Evolutionary conservation across 192 early-diverging fungal genomes (phyloP).

Genomic region (Linnemannia zychae): DNA sequence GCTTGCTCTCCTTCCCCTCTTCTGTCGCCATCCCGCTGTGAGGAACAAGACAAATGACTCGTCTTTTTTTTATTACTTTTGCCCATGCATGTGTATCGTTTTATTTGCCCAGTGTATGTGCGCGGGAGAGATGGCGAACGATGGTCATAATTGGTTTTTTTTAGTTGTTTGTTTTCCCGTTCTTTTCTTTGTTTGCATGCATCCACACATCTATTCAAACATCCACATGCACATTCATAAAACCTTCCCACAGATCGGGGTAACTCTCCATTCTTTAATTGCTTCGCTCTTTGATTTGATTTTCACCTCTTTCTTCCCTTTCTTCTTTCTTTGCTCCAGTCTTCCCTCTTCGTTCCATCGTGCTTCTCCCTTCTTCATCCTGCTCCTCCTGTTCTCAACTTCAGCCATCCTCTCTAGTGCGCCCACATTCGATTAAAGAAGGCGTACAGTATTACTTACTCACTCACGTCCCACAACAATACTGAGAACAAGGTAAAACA

Average conservation of each 20-base stretch:
- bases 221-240: not conserved
- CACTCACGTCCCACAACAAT: not conserved
- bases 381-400: not conserved
- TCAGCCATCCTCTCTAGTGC: not conserved
- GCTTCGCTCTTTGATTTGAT: not conserved
- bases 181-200: no score
- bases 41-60: no score
- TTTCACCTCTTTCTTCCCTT: not conserved
- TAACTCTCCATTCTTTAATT: not conserved
- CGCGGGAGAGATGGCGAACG: no score
- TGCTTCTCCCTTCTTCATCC: not conserved
- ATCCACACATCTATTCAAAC: not conserved
- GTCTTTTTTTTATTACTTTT: no score
- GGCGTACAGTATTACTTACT: not conserved
- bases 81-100: no score
- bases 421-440: no score
- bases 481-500: not conserved
- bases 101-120: no score
- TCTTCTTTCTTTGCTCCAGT: not conserved
- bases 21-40: no score
- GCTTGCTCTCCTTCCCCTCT: no score
- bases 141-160: no score
- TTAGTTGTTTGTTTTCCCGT: no score
- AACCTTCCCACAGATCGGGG: constrained; percentile 1
- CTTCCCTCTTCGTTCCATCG: not conserved